Evolutionary conservation across 2,329 filamentous ascomycete species (phyloP).

Genomic region (Lasiodiplodia hormozganensis): DNA sequence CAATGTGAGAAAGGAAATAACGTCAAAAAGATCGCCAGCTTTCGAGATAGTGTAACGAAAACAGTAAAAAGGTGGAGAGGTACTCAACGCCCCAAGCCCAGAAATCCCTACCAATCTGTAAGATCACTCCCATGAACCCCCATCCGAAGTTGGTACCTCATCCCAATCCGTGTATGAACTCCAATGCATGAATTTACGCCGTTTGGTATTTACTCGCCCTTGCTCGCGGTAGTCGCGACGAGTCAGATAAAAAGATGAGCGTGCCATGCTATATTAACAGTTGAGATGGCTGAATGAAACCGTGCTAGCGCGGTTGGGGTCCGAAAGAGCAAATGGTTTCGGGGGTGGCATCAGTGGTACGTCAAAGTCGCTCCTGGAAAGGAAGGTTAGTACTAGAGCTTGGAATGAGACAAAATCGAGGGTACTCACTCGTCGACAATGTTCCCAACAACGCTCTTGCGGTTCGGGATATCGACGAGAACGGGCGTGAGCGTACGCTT

Average conservation of each 20-base stretch:
- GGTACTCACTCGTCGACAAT: constrained; percentile 23
- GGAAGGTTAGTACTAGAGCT: background rate
- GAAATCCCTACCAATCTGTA: constrained; percentile 4
- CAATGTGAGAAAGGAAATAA: background rate
- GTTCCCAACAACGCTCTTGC: constrained; percentile 23
- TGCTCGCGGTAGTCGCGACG: background rate
- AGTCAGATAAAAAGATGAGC: background rate
- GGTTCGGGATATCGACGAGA: constrained; percentile 23
- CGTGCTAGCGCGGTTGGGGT: constrained; percentile 21
- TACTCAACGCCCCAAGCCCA: background rate
- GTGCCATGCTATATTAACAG: constrained; percentile 8
- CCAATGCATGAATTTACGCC: background rate
- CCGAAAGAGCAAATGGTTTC: background rate
- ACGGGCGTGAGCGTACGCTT: constrained; percentile 19
- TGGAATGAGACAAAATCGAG: background rate
- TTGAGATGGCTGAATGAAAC: constrained; percentile 23
- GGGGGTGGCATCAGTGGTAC: constrained; percentile 3
- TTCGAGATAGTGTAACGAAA: background rate
- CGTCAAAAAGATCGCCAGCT: constrained; percentile 2
- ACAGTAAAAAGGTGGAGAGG: background rate
- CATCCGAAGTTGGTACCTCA: background rate
- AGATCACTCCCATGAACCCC: background rate
- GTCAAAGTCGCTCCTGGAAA: constrained; percentile 5
- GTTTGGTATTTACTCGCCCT: background rate
- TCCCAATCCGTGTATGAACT: constrained; percentile 13